Evolutionary conservation across 2,329 filamentous ascomycete genomes (phyloP), one percentile per base, ranked within the genome.

Genomic region (Fusarium proliferatum): DNA sequence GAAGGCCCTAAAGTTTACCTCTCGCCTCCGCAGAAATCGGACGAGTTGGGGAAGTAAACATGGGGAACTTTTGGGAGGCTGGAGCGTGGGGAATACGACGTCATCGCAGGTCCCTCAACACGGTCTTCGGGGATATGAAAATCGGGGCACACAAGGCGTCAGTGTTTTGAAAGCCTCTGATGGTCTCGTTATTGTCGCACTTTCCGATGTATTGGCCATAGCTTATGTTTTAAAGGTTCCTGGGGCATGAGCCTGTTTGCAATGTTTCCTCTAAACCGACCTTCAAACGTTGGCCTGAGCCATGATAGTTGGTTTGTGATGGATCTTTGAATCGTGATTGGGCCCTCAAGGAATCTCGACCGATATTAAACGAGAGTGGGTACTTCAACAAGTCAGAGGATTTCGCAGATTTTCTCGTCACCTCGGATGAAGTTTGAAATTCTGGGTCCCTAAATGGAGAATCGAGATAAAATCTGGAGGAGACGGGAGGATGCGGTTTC

Each of bases 41-140:
- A 34, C 30, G 57, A 61, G 45, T 64, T 64, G 71, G 71, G 66
- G 66, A 73, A 74, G 60, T 43, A 63, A 69, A 59, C 64, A 74
- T 60, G 56, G 71, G 48, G 61, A n/a, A 36, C 48, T 36, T 33
- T 28, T 17, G 34, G 59, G 64, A 42, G 46, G 45, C 58, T 51
- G 36, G 55, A 56, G 59, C 67, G 69, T 77, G 76, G 75, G 69
- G 76, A 76, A 77, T 56, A 42, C 75, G 75, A 78, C 76, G 76
- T 78, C 76, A 78, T 76, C 55, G 58, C 36, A 68, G 23, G 42
- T 41, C 11, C 21, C 38, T 19, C 19, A 53, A 48, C 13, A 30
- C 28, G 28, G 9, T 30, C 28, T 62, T 64, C n/a, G 51, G 53
- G 60, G 52, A 39, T 68, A 64, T 70, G 57, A 76, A 69, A 77